Conservation (phyloP, 1,284 basidiomycete genomes). For the Ustilago nuda region DNA sequence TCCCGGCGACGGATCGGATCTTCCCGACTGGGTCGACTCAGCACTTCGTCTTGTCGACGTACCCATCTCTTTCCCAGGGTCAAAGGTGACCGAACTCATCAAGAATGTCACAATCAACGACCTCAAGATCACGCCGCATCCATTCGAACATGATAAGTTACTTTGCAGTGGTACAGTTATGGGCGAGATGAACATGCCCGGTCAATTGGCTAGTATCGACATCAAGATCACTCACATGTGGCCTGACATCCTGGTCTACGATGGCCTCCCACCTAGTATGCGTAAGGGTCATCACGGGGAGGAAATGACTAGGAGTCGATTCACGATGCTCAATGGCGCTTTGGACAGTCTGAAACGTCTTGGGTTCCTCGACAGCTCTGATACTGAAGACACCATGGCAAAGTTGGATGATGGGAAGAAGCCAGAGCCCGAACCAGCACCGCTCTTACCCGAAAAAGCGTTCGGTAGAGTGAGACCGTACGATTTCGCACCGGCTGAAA, state of each 20-base stretch:
- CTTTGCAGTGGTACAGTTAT: slow-evolving; percentile 61
- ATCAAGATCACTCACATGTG: slow-evolving; percentile 63
- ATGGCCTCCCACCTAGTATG: slow-evolving; percentile 63
- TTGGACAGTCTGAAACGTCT: slow-evolving; percentile 33
- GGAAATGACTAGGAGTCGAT: slow-evolving; percentile 5
- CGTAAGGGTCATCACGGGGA: slow-evolving; percentile 24
- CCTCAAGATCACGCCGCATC: slow-evolving; percentile 63
- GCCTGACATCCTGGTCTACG: slow-evolving; percentile 64
- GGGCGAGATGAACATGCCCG: slow-evolving; percentile 62
- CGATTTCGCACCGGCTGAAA: slow-evolving; percentile 58
- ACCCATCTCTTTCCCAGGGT: slow-evolving; percentile 63
- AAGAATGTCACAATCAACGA: slow-evolving; percentile 64
- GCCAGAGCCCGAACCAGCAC: slow-evolving; percentile 49
- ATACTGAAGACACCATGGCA: slow-evolving; percentile 5
- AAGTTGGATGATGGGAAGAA: slow-evolving; percentile 32
- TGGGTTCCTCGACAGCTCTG: slow-evolving; percentile 23
- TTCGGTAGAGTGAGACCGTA: slow-evolving; percentile 61
- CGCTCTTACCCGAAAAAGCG: slow-evolving; percentile 58
- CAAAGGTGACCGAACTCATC: slow-evolving; percentile 63
- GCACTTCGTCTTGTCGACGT: slow-evolving; percentile 55
- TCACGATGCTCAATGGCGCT: slow-evolving; percentile 28
- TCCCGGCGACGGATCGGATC: slow-evolving; percentile 52
- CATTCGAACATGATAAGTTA: slow-evolving; percentile 61
- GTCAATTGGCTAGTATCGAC: slow-evolving; percentile 59
- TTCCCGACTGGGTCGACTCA: slow-evolving; percentile 61